These are phyloP conservation scores for Phtheirospermum japonicum DNA, from an alignment of 257 asterid genomes.

Conservation along the genomic window DNA sequence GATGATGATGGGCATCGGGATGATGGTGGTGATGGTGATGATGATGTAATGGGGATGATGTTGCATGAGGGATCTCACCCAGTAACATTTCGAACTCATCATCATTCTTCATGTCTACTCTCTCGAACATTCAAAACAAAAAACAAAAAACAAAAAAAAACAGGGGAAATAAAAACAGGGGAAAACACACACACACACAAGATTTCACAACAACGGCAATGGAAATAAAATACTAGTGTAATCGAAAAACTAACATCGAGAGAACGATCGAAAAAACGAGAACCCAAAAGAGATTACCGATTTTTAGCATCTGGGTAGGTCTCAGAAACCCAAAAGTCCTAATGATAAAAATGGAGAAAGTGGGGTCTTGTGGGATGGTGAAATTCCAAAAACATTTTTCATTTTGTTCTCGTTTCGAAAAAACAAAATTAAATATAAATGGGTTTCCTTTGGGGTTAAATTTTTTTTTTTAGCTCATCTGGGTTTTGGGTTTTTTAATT, in stretches of 20 bases:
- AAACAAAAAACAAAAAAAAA: conserved; percentile 21
- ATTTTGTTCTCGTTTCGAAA: conserved; percentile 29
- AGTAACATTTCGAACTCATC: conserved; percentile 75
- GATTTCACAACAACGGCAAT: conserved; percentile 31
- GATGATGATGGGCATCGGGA: conserved; percentile 34
- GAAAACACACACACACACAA: conserved; percentile 21
- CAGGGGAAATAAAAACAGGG: conserved; percentile 9
- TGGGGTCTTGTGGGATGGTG: conserved; percentile 33
- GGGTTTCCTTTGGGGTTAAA: conserved; percentile 2
- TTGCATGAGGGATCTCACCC: conserved; percentile 85
- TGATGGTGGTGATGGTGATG: conserved; percentile 29
- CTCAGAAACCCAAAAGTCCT: conserved; percentile 36
- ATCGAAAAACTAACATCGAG: conserved; percentile 41
- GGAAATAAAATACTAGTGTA: conserved; percentile 23
- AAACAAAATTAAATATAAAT: conserved; percentile 5
- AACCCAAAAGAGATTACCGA: conserved; percentile 37
- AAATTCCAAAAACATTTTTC: conserved; percentile 38
- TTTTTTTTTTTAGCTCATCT: conserved; percentile 31
- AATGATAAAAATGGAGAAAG: conserved; percentile 36
- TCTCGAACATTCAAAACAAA: conserved; percentile 6
- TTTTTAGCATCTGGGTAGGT: conserved; percentile 45
- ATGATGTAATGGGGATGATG: conserved; percentile 43
- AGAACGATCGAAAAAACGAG: conserved; percentile 33
- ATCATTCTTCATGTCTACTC: conserved; percentile 55
- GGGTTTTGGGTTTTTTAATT: conserved; percentile 49